Base-by-base conservation (phyloP, 1,284 basidiomycete species). In the Gomphus sp. region DNA sequence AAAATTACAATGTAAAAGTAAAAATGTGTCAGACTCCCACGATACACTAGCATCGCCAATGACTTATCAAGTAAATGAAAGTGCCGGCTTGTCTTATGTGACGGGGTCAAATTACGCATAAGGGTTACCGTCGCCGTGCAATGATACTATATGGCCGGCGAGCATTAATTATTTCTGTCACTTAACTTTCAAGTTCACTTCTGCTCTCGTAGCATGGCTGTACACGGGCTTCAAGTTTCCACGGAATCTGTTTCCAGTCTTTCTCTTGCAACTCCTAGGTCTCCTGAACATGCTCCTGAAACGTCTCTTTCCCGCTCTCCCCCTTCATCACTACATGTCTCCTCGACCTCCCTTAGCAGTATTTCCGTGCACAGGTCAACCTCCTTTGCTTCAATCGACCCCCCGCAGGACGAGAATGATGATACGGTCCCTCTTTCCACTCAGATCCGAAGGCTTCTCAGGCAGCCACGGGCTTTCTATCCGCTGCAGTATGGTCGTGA, bases 401-500 rank as follows among this genome's bases (percentile, higher is more conserved):
- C 28, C 8, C 49, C 7, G 31, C 28, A n/a, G n/a, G 16, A 18
- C 4, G 11, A n/a, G 31, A 50, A 50, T 5, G 49, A 50, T 34
- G 12, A 33, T 12, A 18, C 16, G 4, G 31, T 11, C 31, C 11
- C 49, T 31, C 31, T 25, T 16, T n/a, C 12, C 28, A 50, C 31
- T 12, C 49, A 34, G 14, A 14, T 34, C 28, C n/a, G 22, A 16
- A 50, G 33, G 36, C 52, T 10, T 48, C 39, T 48, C 43, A 54
- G 31, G 22, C 54, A 36, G 37, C 58, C 58, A 22, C 33, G 41
- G 11, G 14, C 45, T 11, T 55, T 39, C 52, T 59, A 59, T 33
- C 58, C 58, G 7, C 11, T 59, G 31, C 22, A 55, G n/a, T 54
- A 49, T 48, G 25, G 39, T 50, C 51, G 52, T n/a, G 25, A 7